Evolutionary conservation across 257 asterid species (phyloP).

Genomic region (Solanum piurae): DNA sequence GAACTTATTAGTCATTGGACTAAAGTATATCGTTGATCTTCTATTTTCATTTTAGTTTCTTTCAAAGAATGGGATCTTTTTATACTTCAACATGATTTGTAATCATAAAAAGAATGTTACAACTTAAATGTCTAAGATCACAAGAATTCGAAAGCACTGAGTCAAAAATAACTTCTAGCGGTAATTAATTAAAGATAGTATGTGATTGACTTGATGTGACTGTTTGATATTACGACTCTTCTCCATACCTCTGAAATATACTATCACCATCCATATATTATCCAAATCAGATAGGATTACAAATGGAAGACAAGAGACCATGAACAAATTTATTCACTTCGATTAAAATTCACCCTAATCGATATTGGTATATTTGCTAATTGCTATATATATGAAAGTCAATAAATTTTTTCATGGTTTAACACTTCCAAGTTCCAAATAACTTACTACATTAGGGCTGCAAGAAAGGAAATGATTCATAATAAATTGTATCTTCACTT

Average conservation of each 20-base stretch:
- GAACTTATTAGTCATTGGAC: not conserved
- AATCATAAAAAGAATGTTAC: not conserved
- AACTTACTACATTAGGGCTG: too few species aligned
- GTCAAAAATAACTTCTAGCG: too few species aligned
- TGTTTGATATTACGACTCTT: not conserved
- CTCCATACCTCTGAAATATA: not conserved
- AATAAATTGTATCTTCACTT: not conserved
- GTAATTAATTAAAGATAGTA: not conserved
- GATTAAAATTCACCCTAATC: not conserved
- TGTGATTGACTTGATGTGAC: not conserved
- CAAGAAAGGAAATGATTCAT: too few species aligned
- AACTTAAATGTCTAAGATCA: not conserved
- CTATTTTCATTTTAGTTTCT: not conserved
- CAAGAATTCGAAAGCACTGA: not conserved
- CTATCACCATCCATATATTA: not conserved
- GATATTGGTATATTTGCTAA: not conserved
- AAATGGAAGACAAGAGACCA: not conserved
- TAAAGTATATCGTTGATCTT: not conserved
- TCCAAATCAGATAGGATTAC: not conserved
- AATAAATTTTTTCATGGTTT: not conserved
- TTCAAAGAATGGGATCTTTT: not conserved
- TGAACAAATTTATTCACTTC: not conserved
- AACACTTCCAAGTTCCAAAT: not conserved
- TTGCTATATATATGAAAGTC: not conserved
- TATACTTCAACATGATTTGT: not conserved